A percentile compares a stretch with the other conserved stretches of the same genome.
Evolutionary conservation across 208 protist species (phyloP).

Genomic region (Trypanosoma congolense): DNA sequence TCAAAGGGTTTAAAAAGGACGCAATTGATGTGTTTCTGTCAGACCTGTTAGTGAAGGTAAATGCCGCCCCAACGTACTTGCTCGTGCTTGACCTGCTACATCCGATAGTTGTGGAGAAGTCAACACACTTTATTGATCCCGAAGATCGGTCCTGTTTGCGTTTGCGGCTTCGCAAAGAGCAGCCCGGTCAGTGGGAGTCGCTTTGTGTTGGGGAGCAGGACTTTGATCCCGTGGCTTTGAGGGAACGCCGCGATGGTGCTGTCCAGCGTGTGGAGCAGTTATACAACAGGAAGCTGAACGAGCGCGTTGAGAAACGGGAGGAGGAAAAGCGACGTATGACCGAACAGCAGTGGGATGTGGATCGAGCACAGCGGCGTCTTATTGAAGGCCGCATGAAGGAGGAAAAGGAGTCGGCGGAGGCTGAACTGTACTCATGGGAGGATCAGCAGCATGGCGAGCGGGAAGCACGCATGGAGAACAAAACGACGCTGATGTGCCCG

Average conservation of each 20-base stretch:
- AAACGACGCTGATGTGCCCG: background rate
- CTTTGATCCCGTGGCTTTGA: conserved; percentile 20
- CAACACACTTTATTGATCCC: conserved; percentile 47
- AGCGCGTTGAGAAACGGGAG: conserved; percentile 61
- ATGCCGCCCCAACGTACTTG: conserved; percentile 80
- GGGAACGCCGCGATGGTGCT: conserved; percentile 60
- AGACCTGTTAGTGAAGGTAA: conserved; percentile 81
- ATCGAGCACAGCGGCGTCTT: conserved; percentile 65
- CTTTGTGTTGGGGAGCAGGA: conserved; percentile 38
- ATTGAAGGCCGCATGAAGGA: conserved; percentile 71
- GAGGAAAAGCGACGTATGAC: conserved; percentile 80
- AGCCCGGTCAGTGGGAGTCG: conserved; percentile 47
- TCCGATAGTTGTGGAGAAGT: conserved; percentile 48
- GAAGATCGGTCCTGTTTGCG: conserved; percentile 37
- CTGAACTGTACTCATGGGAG: conserved; percentile 77
- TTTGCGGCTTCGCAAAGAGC: conserved; percentile 59
- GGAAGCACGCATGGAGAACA: conserved; percentile 2
- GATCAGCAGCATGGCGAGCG: conserved; percentile 19
- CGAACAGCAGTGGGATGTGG: conserved; percentile 87
- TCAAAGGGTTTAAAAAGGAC: conserved; percentile 83
- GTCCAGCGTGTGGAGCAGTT: conserved; percentile 59
- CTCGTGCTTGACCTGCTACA: conserved; percentile 83
- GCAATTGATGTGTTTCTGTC: conserved; percentile 82
- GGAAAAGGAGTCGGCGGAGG: conserved; percentile 60
- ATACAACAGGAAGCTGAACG: conserved; percentile 68